Evolutionary conservation across 495 filamentous ascomycete species (phyloP), one percentile per base, ranked within the genome.

Genomic region (Hypoxylon fuscum): DNA sequence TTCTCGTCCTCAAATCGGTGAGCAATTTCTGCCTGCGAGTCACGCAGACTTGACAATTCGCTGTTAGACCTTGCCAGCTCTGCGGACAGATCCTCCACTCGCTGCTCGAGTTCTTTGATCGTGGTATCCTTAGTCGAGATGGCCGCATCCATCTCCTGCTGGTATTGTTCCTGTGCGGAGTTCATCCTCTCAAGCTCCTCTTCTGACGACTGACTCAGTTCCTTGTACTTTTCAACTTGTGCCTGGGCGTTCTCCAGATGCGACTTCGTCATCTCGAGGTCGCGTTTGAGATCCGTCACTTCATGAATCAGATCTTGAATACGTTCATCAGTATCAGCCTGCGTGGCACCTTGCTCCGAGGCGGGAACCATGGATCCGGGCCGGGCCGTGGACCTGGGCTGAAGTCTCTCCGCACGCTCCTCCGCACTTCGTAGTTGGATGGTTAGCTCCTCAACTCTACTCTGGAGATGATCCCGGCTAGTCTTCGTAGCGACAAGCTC

Each of bases 401-500:
- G 91, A 23, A 97, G 80, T 3, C 90, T 85, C 59, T 88, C 88
- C 10, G 90, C 77, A 18, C 90, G 88, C 68, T 98, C 96, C 72
- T 97, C 92, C 5, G 92, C 90, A 69, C 87, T 91, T 64, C 87
- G 87, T 31, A 98, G 82, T 72, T 97, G 91, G 49, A 94, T 89
- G 43, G 86, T 88, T 46, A 98, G 78, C 73, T 98, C 94, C 59
- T 96, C 89, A 11, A 96, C 91, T 44, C 92, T 83, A 11, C 88
- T 81, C 68, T 96, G 93, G 1, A 98, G 79, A 70, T 96, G 89
- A 72, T 97, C 95, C 17, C 90, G 87, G 5, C 85, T 88, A 8
- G 93, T 95, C 77, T 94, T 96, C 7, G 87, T 83, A 7, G 87
- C 88, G 43, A 91, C 85, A 54, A 93, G 82, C 69, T 96, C 90